These are phyloP conservation scores for Gypsophila paniculata DNA, from an alignment of 179 eudicot species.

Conservation along the genomic window DNA sequence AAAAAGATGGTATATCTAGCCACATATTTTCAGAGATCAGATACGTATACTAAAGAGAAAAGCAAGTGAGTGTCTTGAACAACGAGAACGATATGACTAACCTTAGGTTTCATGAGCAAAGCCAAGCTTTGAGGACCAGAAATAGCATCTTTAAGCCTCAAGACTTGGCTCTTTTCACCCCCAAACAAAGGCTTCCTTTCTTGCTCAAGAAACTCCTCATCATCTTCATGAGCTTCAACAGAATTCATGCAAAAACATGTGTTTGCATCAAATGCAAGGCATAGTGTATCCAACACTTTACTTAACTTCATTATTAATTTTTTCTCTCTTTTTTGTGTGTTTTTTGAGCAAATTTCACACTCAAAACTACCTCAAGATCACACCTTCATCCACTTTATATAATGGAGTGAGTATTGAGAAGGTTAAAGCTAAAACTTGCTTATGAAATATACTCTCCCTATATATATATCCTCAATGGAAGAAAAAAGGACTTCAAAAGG, in stretches of 20 bases:
- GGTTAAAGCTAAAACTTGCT: background rate
- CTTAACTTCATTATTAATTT: constrained; percentile 60
- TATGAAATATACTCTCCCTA: constrained; percentile 4
- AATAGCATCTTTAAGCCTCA: constrained; percentile 56
- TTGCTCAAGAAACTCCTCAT: constrained; percentile 42
- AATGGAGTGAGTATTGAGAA: background rate
- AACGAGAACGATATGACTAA: background rate
- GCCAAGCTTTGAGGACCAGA: constrained; percentile 65
- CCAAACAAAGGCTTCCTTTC: constrained; percentile 64
- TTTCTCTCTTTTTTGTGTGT: constrained; percentile 25
- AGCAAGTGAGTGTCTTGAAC: too few species aligned
- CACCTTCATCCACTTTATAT: background rate
- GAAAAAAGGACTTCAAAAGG: too few species aligned
- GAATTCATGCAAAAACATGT: constrained; percentile 65
- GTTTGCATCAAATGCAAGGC: constrained; percentile 52
- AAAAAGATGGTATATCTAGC: too few species aligned
- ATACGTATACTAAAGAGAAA: too few species aligned
- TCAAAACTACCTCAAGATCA: background rate
- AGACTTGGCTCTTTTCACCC: constrained; percentile 25
- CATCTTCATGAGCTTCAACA: constrained; percentile 33
- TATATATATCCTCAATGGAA: background rate
- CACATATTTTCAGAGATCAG: too few species aligned
- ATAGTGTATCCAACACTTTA: constrained; percentile 53
- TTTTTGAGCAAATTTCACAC: background rate
- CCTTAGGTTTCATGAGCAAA: constrained; percentile 86